phyloP scores from a whole-genome alignment of 345 rosid genomes.

The Eucalyptus regnans region DNA sequence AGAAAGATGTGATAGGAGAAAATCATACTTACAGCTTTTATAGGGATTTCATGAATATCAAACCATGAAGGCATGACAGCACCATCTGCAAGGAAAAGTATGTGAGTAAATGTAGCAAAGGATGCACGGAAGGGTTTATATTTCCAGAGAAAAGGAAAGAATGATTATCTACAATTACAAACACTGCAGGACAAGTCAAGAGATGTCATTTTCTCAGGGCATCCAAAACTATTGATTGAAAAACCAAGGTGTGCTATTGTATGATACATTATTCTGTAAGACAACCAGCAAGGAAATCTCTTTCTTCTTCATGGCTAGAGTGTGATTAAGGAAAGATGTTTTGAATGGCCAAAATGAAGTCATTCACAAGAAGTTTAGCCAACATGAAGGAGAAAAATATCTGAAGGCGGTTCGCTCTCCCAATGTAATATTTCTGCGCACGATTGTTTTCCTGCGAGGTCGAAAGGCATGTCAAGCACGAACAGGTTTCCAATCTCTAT shows the following conservation, averaged over 20 bases:
- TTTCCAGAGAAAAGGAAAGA: not conserved
- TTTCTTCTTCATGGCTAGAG: not conserved
- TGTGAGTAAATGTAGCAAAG: not conserved
- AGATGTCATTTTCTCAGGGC: not conserved
- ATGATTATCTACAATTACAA: not conserved
- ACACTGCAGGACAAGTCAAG: not conserved
- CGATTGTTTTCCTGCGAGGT: not conserved
- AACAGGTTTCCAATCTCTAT: not conserved
- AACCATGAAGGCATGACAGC: conserved; percentile 94
- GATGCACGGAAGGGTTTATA: not conserved
- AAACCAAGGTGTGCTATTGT: not conserved
- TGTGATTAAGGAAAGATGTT: not conserved
- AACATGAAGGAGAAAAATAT: not conserved
- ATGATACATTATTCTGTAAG: not conserved
- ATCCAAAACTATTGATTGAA: not conserved
- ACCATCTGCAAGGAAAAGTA: conserved; percentile 47
- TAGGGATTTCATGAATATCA: conserved; percentile 79
- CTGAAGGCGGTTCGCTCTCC: not conserved
- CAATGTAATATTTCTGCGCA: not conserved
- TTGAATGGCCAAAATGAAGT: not conserved
- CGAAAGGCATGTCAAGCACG: not conserved
- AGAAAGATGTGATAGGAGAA: not conserved
- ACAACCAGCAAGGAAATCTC: not conserved
- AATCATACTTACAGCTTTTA: conserved; percentile 47
- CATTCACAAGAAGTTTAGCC: not conserved